phyloP scores from a whole-genome alignment of 2,329 filamentous ascomycete genomes.

The Alternaria rosae region DNA sequence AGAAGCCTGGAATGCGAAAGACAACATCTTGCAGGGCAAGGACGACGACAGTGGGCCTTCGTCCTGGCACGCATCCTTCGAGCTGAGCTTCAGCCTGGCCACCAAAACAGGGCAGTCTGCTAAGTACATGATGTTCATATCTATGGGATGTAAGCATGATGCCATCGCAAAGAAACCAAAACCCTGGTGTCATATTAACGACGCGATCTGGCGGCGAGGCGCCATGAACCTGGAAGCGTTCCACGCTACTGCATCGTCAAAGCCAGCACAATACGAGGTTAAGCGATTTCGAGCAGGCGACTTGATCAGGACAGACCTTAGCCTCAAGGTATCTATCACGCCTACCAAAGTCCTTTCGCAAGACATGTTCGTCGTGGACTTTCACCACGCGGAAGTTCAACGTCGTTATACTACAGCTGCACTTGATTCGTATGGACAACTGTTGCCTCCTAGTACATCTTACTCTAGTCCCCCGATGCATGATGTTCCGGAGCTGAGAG shows the following conservation, averaged over 20 bases:
- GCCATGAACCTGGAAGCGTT: background rate
- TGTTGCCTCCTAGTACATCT: no score
- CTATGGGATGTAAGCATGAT: slow-evolving; percentile 9
- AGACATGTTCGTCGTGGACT: slow-evolving; percentile 24
- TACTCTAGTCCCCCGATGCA: no score
- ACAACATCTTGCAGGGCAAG: slow-evolving; percentile 17
- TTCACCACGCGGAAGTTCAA: background rate
- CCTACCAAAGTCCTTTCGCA: slow-evolving; percentile 11
- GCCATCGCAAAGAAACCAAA: background rate
- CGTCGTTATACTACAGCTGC: no score
- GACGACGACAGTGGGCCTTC: background rate
- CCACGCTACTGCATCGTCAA: background rate
- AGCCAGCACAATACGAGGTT: background rate
- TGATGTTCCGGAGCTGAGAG: no score
- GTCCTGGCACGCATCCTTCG: background rate
- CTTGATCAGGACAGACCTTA: no score
- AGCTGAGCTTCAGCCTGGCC: background rate
- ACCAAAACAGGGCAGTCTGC: background rate
- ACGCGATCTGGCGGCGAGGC: background rate
- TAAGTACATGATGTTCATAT: background rate
- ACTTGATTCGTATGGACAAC: no score
- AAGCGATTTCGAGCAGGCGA: background rate
- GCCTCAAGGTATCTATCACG: background rate
- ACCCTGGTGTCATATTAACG: slow-evolving; percentile 18
- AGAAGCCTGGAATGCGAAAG: slow-evolving; percentile 12